Percentiles rank a stretch among this genome's conserved stretches.
Conservation (phyloP, 2,329 filamentous ascomycete species). For the Microdochium trichocladiopsis region DNA sequence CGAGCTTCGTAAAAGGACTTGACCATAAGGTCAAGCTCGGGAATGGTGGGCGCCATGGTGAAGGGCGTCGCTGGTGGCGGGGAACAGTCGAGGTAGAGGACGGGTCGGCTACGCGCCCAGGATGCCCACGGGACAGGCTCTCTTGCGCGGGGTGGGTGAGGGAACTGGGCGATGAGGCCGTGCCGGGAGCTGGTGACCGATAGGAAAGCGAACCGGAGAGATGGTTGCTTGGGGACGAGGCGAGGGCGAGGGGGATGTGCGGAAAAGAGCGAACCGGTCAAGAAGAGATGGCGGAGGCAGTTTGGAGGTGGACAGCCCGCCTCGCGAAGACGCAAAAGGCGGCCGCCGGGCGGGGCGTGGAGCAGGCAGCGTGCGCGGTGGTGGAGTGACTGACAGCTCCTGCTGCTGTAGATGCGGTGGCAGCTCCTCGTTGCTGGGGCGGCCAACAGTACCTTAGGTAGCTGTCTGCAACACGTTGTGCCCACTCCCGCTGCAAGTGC, state of each 20-base stretch:
- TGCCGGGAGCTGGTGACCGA: neutral
- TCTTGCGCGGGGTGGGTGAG: neutral
- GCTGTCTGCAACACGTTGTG: no score
- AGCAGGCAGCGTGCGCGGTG: neutral
- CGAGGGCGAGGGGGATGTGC: neutral
- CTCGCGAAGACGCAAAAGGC: neutral
- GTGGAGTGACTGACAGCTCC: no score
- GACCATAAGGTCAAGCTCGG: slow-evolving; percentile 94
- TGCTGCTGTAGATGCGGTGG: no score
- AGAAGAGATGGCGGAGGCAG: neutral
- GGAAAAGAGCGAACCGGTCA: neutral
- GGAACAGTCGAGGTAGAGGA: slow-evolving; percentile 10
- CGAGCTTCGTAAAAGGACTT: slow-evolving; percentile 96
- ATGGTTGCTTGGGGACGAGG: neutral
- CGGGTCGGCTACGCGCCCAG: slow-evolving; percentile 1
- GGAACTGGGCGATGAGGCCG: neutral
- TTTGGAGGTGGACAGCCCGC: neutral
- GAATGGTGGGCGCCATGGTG: slow-evolving; percentile 66
- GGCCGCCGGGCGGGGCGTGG: neutral
- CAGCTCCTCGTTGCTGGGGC: no score
- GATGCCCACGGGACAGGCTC: neutral
- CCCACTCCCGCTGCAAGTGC: no score
- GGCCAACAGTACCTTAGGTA: no score
- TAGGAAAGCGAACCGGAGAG: neutral
- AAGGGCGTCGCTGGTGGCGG: slow-evolving; percentile 8